Evolutionary conservation across 768 basidiomycete genomes (phyloP).

Genomic region (Boletus rubropictus): DNA sequence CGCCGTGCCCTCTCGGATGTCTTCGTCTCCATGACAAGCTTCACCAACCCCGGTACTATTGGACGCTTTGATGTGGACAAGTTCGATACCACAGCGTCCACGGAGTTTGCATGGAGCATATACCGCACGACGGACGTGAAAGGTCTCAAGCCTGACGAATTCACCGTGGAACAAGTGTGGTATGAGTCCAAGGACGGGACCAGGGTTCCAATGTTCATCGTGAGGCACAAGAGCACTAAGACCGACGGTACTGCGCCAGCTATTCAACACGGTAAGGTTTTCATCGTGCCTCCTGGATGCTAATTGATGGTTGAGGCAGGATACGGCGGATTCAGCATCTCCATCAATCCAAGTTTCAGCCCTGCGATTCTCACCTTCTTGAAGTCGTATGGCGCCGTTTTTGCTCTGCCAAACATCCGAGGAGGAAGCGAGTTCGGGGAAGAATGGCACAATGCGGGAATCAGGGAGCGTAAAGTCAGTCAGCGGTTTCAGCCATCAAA

Average conservation of each 20-base stretch:
- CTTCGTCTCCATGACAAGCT: slow-evolving; percentile 60
- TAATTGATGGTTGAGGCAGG: slow-evolving; percentile 34
- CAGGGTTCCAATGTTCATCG: slow-evolving; percentile 79
- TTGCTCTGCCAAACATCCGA: slow-evolving; percentile 55
- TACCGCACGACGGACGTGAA: slow-evolving; percentile 54
- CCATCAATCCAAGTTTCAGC: slow-evolving; percentile 69
- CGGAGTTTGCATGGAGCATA: slow-evolving; percentile 52
- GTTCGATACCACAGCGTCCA: slow-evolving; percentile 20
- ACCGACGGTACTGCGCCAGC: slow-evolving; percentile 72
- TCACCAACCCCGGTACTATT: slow-evolving; percentile 66
- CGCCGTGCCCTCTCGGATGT: slow-evolving; percentile 53
- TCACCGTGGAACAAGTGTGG: slow-evolving; percentile 73
- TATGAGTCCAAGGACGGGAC: slow-evolving; percentile 76
- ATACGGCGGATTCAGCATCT: slow-evolving; percentile 77
- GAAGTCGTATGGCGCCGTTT: slow-evolving; percentile 61
- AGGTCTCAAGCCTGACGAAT: slow-evolving; percentile 62
- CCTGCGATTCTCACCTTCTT: slow-evolving; percentile 67
- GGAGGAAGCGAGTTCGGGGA: slow-evolving; percentile 80
- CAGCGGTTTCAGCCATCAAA: not conserved
- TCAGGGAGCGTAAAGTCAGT: slow-evolving; percentile 60
- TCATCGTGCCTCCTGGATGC: not conserved
- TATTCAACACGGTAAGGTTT: slow-evolving; percentile 61
- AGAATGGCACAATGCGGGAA: slow-evolving; percentile 76
- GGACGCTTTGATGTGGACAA: slow-evolving; percentile 54
- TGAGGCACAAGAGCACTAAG: slow-evolving; percentile 63